Conservation (phyloP, 164 flowering plant species). For the Echeveria elegans region DNA sequence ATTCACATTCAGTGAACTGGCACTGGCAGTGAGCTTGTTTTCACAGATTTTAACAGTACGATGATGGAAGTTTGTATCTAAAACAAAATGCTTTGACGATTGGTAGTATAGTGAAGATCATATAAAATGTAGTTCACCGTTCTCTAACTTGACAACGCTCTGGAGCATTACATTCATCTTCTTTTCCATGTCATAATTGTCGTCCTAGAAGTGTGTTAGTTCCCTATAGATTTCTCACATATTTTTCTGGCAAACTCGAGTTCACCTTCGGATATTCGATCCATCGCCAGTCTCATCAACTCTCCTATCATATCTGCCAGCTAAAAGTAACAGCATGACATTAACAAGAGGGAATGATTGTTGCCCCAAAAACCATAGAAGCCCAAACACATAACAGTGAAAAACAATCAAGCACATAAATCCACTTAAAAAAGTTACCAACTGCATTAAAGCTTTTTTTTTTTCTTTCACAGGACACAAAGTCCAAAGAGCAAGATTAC, state of each 20-base stretch:
- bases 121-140: conserved; percentile 38
- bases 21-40: neutral
- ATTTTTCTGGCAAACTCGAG: conserved; percentile 69
- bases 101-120: too few relatives aligned
- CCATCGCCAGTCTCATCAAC: conserved; percentile 88
- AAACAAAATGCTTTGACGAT: too few relatives aligned
- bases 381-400: too few relatives aligned
- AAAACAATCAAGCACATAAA: too few relatives aligned
- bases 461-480: too few relatives aligned
- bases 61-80: too few relatives aligned
- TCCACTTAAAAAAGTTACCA: too few relatives aligned
- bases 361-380: too few relatives aligned
- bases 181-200: conserved; percentile 57
- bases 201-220: too few relatives aligned
- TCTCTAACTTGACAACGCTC: conserved; percentile 85
- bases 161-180: conserved; percentile 97
- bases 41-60: too few relatives aligned
- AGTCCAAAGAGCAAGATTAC: conserved; percentile 42
- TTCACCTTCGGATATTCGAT: conserved; percentile 88
- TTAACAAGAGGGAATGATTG: too few relatives aligned
- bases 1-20: neutral
- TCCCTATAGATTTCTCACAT: conserved; percentile 22
- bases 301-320: conserved; percentile 92
- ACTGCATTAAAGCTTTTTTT: too few relatives aligned
- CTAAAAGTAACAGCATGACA: conserved; percentile 19